phyloP scores from a whole-genome alignment of 345 rosid species.

The Citrus reticulata region DNA sequence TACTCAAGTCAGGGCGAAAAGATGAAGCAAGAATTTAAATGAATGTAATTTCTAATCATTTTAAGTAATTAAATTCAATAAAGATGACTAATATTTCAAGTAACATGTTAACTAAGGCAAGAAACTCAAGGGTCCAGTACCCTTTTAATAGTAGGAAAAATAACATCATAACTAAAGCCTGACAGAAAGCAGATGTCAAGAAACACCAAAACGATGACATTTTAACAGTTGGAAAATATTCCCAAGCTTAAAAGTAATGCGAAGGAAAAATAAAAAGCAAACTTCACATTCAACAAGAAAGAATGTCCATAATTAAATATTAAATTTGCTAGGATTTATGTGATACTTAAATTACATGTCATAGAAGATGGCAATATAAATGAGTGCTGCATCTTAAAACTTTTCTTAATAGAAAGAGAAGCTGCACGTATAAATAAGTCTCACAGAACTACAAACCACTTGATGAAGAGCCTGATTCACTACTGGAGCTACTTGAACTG shows the following conservation, averaged over 20 bases:
- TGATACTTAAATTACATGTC: not conserved
- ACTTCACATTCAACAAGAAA: not conserved
- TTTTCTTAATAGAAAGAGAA: not conserved
- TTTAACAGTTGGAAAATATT: not conserved
- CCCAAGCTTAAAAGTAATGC: not conserved
- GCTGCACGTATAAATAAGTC: slow-evolving; percentile 9
- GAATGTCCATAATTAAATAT: not conserved
- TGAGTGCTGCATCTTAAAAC: not conserved
- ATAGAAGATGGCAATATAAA: not conserved
- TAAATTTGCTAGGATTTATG: not conserved
- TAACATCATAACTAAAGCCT: not conserved
- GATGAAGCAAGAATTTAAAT: not conserved
- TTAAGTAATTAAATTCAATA: not conserved
- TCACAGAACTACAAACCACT: slow-evolving; percentile 56
- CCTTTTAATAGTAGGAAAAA: not conserved
- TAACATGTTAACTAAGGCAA: not conserved
- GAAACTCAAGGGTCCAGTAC: not conserved
- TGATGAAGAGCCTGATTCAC: slow-evolving; percentile 76
- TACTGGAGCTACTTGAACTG: slow-evolving; percentile 70
- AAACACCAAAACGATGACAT: not conserved
- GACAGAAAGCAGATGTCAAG: not conserved
- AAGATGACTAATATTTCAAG: not conserved
- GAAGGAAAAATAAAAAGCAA: not conserved
- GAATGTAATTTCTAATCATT: not conserved
- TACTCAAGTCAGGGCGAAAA: not conserved